Conservation (phyloP, 805 yeast species). For the Saccharomycopsis sp. region DNA sequence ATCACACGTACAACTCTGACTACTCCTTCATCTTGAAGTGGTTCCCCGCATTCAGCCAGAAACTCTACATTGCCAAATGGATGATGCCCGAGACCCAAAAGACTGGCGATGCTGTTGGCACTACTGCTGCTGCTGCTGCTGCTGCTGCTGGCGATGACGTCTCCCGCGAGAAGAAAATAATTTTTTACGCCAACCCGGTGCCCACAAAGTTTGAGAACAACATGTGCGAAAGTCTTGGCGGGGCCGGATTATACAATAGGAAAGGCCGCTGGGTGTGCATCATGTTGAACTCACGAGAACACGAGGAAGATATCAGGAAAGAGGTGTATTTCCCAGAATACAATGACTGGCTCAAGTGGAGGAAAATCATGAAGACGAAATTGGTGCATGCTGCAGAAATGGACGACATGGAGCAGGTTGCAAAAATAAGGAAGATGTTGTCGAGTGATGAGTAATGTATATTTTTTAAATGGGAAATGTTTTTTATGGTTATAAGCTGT, state of each 20-base stretch:
- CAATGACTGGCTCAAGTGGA: conserved; percentile 68
- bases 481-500: too few relatives aligned
- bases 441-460: too few relatives aligned
- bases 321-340: too few relatives aligned
- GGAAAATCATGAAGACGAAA: conserved; percentile 64
- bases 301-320: too few relatives aligned
- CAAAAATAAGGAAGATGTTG: conserved; percentile 8
- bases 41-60: conserved; percentile 16
- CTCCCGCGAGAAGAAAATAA: conserved; percentile 3
- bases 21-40: conserved; percentile 11
- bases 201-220: conserved; percentile 15
- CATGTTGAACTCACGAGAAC: too few relatives aligned
- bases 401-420: conserved; percentile 33
- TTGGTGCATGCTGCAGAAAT: conserved; percentile 34
- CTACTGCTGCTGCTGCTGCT: background rate
- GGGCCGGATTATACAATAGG: conserved; percentile 13
- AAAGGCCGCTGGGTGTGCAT: conserved; percentile 14
- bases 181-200: conserved; percentile 15
- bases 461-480: too few relatives aligned
- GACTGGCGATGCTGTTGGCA: background rate
- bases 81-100: conserved; percentile 4
- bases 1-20: conserved; percentile 15
- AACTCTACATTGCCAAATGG: conserved; percentile 10
- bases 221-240: conserved; percentile 8
- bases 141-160: background rate